Base-by-base conservation (phyloP, 2,329 filamentous ascomycete species). In the Phaeosphaeriaceae sp. region DNA sequence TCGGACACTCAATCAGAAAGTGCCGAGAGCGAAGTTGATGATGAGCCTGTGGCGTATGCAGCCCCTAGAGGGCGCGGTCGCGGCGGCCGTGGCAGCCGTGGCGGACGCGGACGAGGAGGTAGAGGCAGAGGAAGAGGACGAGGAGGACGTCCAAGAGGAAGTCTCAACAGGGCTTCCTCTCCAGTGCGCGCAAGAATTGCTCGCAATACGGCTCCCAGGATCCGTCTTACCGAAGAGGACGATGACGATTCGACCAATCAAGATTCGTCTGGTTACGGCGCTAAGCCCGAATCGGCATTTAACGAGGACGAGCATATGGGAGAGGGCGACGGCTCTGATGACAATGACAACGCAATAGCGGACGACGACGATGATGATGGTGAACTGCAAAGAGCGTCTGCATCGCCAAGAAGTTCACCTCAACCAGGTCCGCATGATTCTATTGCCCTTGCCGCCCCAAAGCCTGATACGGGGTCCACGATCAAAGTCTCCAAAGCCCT, bases 171-270 rank as follows among this genome's bases (percentile, higher is more conserved):
- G 66, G 57, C 54, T 3, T 52, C 61, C n/a, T 72, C 73, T 53
- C 74, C 69, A 45, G 54, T 62, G 54, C 71, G 68, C 58, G 69
- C 65, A 31, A 73, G 74, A 55, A 66, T 66, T 51, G 62, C 70
- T 63, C 75, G 76, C 54, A 71, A 62, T 66, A 68, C 71, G 64
- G 67, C 70, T 59, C 65, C 71, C 50, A 66, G 65, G 53, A 72
- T 72, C 68, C 67, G 71, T 45, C 69, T 75, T 64, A 66, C 67
- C 58, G 74, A 77, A 66, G 71, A 71, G 33, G 73, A 73, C 50
- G 72, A 76, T 60, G 74, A 76, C 51, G 63, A 51, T 17, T 58
- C 64, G 56, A 71, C 75, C 68, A 76, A 76, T 73, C 68, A 76
- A 57, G 66, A 60, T 21, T 73, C 74, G 45, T 65, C 69, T 48